These are phyloP conservation scores for Termitomyces sp. DNA, from an alignment of 768 basidiomycete genomes.

Conservation along the genomic window DNA sequence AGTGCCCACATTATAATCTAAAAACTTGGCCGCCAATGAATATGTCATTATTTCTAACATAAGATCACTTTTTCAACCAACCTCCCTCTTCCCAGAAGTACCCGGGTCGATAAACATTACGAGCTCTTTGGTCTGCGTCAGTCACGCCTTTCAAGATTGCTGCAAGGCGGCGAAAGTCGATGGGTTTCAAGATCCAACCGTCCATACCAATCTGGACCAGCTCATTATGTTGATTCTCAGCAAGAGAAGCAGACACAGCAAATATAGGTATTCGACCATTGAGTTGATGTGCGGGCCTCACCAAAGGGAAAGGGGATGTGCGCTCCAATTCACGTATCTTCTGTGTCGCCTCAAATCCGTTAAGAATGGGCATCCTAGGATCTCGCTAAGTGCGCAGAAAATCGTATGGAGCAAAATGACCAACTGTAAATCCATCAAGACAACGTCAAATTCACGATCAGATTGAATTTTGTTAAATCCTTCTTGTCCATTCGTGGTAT, in stretches of 20 bases:
- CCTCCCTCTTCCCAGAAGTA: conserved; percentile 61
- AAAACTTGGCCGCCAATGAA: neutral
- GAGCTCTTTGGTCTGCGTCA: conserved; percentile 41
- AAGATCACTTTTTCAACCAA: conserved; percentile 36
- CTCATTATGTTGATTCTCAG: conserved; percentile 49
- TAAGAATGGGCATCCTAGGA: conserved; percentile 71
- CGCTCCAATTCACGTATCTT: conserved; percentile 61
- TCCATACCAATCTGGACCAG: conserved; percentile 56
- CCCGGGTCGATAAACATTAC: conserved; percentile 46
- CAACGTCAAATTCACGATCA: conserved; percentile 60
- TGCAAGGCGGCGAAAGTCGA: conserved; percentile 66
- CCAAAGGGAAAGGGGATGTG: conserved; percentile 8
- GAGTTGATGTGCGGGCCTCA: conserved; percentile 37
- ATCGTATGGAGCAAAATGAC: conserved; percentile 15
- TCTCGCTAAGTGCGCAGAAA: neutral
- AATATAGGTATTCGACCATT: conserved; percentile 75
- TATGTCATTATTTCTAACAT: neutral
- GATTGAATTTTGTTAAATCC: conserved; percentile 51
- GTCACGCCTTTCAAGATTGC: conserved; percentile 53
- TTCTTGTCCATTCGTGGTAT: conserved; percentile 72
- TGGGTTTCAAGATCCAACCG: conserved; percentile 82
- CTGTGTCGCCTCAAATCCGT: conserved; percentile 65
- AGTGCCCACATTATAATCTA: no score
- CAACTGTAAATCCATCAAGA: conserved; percentile 83
- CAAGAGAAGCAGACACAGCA: conserved; percentile 73